phyloP scores from a whole-genome alignment of 352 stramenopile species.

The Pilasporangium apinafurcum region DNA sequence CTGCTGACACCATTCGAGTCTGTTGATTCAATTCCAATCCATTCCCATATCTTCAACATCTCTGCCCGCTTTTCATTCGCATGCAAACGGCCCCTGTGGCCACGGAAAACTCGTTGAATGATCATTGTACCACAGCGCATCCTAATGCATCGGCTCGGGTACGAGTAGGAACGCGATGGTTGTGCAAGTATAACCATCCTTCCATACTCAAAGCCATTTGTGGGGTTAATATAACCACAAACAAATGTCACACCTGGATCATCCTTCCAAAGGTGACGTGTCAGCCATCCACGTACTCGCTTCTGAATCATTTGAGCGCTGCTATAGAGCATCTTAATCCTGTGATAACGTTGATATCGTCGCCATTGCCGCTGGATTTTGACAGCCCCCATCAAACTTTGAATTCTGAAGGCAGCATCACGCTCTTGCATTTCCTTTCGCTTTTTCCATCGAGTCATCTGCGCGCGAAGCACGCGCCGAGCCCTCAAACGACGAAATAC shows the following conservation, averaged over 20 bases:
- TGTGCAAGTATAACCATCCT: slow-evolving; percentile 32
- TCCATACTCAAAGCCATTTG: slow-evolving; percentile 41
- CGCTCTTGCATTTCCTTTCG: slow-evolving; percentile 19
- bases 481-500: slow-evolving; percentile 44
- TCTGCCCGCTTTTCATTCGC: slow-evolving; percentile 59
- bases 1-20: slow-evolving; percentile 20
- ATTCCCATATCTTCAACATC: slow-evolving; percentile 73
- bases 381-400: slow-evolving; percentile 31
- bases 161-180: slow-evolving; percentile 43
- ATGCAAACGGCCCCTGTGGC: slow-evolving; percentile 35
- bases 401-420: slow-evolving; percentile 27
- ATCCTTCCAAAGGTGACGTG: slow-evolving; percentile 51
- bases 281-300: slow-evolving; percentile 55
- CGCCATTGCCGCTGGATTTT: slow-evolving; percentile 66
- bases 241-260: slow-evolving; percentile 43
- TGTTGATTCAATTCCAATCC: slow-evolving; percentile 38
- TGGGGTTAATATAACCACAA: slow-evolving; percentile 26
- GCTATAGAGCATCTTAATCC: slow-evolving; percentile 41
- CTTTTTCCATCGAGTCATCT: slow-evolving; percentile 35
- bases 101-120: slow-evolving; percentile 52
- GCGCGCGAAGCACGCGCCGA: slow-evolving; percentile 29
- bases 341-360: slow-evolving; percentile 27
- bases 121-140: slow-evolving; percentile 18
- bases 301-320: slow-evolving; percentile 46
- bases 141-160: slow-evolving; percentile 34